Base-by-base conservation (phyloP, 2,329 filamentous ascomycete genomes). In the Penicillium olsonii region DNA sequence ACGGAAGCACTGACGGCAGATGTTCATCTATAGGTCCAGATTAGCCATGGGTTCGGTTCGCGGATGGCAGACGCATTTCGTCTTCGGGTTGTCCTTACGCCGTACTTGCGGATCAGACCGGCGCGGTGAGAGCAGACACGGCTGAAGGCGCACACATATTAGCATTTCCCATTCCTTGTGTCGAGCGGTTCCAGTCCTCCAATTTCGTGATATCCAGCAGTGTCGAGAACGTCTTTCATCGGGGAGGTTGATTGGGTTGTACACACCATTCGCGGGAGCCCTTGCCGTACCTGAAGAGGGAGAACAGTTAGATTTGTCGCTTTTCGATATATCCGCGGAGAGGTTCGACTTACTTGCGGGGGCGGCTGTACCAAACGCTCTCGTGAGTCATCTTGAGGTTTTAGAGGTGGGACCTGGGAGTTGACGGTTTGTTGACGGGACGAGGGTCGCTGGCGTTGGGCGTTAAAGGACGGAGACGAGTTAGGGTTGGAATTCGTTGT, bases 91-190 rank as follows among this genome's bases (percentile, higher is more conserved):
- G 47, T 59, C 50, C 68, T 66, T 69, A 72, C 69, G 72, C 94
- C 92, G 83, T 99, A 99, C 84, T 99, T 99, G 84, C 94, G 92
- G 86, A 99, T 96, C 68, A 99, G 87, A 95, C 94, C 94, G 73
- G 94, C 92, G 75, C 84, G 87, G 88, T 99, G 92, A 75, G 91
- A 90, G 90, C 86, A 89, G 74, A 88, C 85, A 73, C 86, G 87
- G 83, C 86, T 89, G 50, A 51, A 50, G 35, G 48, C 48, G 48
- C 49, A 42, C 37, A 70, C 66, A 49, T 37, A 57, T 62, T 60
- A 61, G 58, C 54, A 55, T 42, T n/a, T 18, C 14, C 38, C 27
- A 22, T 57, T 54, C 55, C 56, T 68, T 65, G 5, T 60, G 55
- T 48, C 27, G 34, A 53, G 48, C 53, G 50, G 31, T 55, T 52